Conservation (phyloP, 2,329 filamentous ascomycete species). For the Neonectria magnoliae region DNA sequence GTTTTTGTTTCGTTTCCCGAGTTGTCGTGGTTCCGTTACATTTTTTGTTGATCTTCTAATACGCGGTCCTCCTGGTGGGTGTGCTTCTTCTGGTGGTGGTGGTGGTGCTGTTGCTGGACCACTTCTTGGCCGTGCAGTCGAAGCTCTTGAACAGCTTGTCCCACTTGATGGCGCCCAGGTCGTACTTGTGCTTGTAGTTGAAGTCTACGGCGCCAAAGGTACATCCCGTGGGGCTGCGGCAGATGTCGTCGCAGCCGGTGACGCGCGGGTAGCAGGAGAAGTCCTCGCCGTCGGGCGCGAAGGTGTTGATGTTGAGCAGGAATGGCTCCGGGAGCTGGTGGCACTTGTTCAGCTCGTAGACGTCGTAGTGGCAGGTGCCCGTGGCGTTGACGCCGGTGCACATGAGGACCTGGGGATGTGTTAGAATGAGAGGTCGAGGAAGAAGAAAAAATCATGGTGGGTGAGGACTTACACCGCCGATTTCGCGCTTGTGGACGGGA, state of each 20-base stretch:
- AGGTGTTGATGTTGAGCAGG: constrained; percentile 56
- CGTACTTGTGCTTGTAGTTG: constrained; percentile 57
- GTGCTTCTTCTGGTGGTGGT: not conserved
- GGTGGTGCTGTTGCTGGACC: constrained; percentile 1
- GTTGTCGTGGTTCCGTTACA: not conserved
- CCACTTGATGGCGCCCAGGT: constrained; percentile 59
- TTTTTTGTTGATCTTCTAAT: not conserved
- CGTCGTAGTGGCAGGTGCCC: constrained; percentile 55
- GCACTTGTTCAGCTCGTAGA: constrained; percentile 57
- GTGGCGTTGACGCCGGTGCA: constrained; percentile 63
- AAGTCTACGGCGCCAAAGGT: constrained; percentile 61
- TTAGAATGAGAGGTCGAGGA: constrained; percentile 1
- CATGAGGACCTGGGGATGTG: constrained; percentile 54
- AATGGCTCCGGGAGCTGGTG: constrained; percentile 56
- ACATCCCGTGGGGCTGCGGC: constrained; percentile 62
- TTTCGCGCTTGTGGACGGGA: constrained; percentile 52
- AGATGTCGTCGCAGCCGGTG: constrained; percentile 54
- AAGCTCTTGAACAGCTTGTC: constrained; percentile 51
- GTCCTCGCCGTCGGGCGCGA: constrained; percentile 60
- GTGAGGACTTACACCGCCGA: constrained; percentile 57
- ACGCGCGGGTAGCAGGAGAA: constrained; percentile 61
- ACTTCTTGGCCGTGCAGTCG: constrained; percentile 42
- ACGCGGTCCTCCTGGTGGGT: not conserved
- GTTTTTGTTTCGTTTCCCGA: not conserved
- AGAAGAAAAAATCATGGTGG: not conserved